phyloP scores from a whole-genome alignment of 2,329 filamentous ascomycete species.

The Fusarium sororula region DNA sequence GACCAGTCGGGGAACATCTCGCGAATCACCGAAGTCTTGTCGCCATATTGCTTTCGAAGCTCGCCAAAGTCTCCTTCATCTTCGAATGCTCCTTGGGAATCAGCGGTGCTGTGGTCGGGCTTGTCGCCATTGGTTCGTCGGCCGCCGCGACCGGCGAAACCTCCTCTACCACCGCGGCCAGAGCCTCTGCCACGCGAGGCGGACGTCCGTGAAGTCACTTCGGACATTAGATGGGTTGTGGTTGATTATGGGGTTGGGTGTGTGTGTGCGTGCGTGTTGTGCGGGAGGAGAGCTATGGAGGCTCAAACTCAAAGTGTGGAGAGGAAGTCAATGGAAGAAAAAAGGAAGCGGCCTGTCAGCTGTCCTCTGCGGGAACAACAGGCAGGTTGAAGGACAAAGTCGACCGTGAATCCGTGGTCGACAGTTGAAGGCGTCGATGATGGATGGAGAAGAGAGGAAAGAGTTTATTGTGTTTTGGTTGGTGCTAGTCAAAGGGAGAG shows the following conservation, averaged over 20 bases:
- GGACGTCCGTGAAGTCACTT: constrained; percentile 85
- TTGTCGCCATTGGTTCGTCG: constrained; percentile 81
- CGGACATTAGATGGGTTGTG: constrained; percentile 79
- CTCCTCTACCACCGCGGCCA: constrained; percentile 84
- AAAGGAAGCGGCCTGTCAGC: constrained; percentile 47
- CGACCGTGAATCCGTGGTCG: constrained; percentile 44
- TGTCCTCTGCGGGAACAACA: constrained; percentile 51
- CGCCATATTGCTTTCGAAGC: constrained; percentile 88
- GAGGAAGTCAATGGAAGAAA: constrained; percentile 38
- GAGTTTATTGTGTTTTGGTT: constrained; percentile 26
- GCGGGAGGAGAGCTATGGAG: constrained; percentile 41
- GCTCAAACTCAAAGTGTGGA: constrained; percentile 45
- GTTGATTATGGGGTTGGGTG: constrained; percentile 48
- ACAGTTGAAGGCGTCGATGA: constrained; percentile 44
- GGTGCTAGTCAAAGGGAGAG: constrained; percentile 45
- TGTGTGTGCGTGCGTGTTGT: constrained; percentile 33
- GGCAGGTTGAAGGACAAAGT: constrained; percentile 45
- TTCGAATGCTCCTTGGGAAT: constrained; percentile 68
- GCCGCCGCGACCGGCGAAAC: constrained; percentile 76
- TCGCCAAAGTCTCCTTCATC: constrained; percentile 92
- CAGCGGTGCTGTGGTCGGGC: constrained; percentile 63
- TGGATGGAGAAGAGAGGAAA: constrained; percentile 34
- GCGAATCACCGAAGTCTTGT: constrained; percentile 82
- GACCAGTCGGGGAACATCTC: constrained; percentile 97
- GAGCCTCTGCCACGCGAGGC: constrained; percentile 90